Evolutionary conservation across 2,329 filamentous ascomycete species (phyloP).

Genomic region (Xylaria sp.): DNA sequence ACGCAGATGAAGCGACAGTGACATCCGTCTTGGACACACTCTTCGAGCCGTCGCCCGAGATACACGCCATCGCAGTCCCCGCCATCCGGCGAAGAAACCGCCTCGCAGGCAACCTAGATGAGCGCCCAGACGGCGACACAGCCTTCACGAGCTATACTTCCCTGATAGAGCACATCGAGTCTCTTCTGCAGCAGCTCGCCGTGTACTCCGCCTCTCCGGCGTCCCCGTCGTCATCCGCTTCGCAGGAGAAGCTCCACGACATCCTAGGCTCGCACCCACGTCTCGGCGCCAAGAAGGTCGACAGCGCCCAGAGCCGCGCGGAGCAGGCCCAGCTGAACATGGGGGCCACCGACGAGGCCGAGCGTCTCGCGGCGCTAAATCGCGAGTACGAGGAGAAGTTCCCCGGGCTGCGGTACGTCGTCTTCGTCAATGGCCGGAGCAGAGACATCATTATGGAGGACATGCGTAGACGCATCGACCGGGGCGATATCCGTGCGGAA

Average conservation of each 20-base stretch:
- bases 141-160: constrained; percentile 70
- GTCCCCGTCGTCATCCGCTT: constrained; percentile 43
- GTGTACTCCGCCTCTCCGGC: constrained; percentile 36
- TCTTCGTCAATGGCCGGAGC: constrained; percentile 85
- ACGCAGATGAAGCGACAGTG: constrained; percentile 60
- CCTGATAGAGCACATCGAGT: constrained; percentile 70
- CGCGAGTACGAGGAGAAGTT: constrained; percentile 79
- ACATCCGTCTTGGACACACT: constrained; percentile 72
- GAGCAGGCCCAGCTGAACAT: constrained; percentile 79
- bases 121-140: constrained; percentile 65
- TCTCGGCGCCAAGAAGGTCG: constrained; percentile 79
- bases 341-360: constrained; percentile 61
- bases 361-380: constrained; percentile 69
- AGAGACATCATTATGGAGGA: constrained; percentile 79
- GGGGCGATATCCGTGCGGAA: constrained; percentile 70
- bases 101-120: constrained; percentile 68
- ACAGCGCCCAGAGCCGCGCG: constrained; percentile 78
- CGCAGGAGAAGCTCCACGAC: constrained; percentile 63
- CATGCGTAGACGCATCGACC: constrained; percentile 75
- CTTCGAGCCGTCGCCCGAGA: constrained; percentile 79
- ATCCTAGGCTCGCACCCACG: constrained; percentile 85
- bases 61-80: constrained; percentile 75
- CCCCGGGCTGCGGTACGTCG: constrained; percentile 84
- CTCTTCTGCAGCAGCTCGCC: constrained; percentile 65
- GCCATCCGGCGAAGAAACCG: constrained; percentile 55